These are phyloP conservation scores for Paradendryphiella salina DNA, from an alignment of 2,329 filamentous ascomycete genomes.

Conservation along the genomic window DNA sequence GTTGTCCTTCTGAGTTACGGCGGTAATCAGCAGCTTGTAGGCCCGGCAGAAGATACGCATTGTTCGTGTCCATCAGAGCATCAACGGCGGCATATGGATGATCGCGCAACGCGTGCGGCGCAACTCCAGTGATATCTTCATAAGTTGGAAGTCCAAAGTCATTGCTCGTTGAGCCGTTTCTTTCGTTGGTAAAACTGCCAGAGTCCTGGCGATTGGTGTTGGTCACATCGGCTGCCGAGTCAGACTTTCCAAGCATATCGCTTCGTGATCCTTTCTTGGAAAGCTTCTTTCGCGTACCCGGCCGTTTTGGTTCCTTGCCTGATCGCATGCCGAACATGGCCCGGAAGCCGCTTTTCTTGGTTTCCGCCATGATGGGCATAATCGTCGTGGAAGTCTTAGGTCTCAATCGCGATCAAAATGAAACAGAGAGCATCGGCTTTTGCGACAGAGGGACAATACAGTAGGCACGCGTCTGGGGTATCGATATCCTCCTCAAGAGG, in stretches of 20 bases:
- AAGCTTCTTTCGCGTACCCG: slow-evolving; percentile 26
- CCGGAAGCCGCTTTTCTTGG: slow-evolving; percentile 27
- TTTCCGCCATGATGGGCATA: slow-evolving; percentile 21
- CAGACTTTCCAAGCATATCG: slow-evolving; percentile 18
- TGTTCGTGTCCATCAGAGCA: slow-evolving; percentile 2
- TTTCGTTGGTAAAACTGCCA: slow-evolving; percentile 28
- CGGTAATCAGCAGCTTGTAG: slow-evolving; percentile 24
- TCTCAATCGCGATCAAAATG: background rate
- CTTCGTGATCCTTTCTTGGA: slow-evolving; percentile 28
- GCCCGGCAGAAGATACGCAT: slow-evolving; percentile 2
- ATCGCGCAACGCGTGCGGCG: slow-evolving; percentile 19
- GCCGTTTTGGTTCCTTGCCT: slow-evolving; percentile 18
- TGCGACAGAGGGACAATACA: background rate
- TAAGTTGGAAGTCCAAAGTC: slow-evolving; percentile 16
- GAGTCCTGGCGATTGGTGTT: slow-evolving; percentile 29
- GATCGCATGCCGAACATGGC: slow-evolving; percentile 29
- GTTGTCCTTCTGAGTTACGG: slow-evolving; percentile 31
- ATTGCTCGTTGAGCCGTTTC: slow-evolving; percentile 14
- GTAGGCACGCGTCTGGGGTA: background rate
- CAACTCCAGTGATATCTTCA: slow-evolving; percentile 12
- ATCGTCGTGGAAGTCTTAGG: background rate
- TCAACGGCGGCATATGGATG: slow-evolving; percentile 24
- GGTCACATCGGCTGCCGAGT: slow-evolving; percentile 8
- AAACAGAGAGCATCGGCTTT: background rate
- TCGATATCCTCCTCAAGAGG: slow-evolving; percentile 2